A percentile compares a stretch with the other conserved stretches of the same genome.
These are phyloP conservation scores for Colletotrichum camelliae DNA, from an alignment of 2,329 filamentous ascomycete genomes.

Conservation along the genomic window DNA sequence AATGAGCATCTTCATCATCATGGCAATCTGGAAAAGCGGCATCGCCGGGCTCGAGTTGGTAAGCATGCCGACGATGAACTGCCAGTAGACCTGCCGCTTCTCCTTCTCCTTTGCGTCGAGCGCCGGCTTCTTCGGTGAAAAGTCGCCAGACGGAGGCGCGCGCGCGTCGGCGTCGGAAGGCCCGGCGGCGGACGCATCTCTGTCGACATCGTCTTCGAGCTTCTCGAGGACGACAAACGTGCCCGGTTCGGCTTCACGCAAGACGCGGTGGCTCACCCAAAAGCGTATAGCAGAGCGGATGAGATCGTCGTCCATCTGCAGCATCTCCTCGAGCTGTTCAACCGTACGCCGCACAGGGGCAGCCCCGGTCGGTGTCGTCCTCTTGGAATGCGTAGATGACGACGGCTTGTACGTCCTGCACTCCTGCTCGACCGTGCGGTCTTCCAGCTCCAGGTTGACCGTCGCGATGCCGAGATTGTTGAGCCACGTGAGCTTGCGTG, in stretches of 20 bases:
- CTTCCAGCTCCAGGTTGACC: slow-evolving; percentile 82
- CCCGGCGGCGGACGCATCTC: slow-evolving; percentile 36
- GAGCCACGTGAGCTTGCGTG: slow-evolving; percentile 88
- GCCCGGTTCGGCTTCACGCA: slow-evolving; percentile 60
- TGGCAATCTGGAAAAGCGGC: slow-evolving; percentile 80
- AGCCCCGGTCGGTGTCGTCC: slow-evolving; percentile 39
- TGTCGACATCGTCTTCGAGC: slow-evolving; percentile 45
- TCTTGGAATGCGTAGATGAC: slow-evolving; percentile 84
- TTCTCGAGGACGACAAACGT: slow-evolving; percentile 74
- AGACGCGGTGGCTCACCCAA: slow-evolving; percentile 73
- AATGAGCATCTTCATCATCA: slow-evolving; percentile 95
- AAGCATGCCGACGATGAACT: slow-evolving; percentile 94
- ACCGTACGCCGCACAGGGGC: slow-evolving; percentile 47
- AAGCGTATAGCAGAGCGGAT: slow-evolving; percentile 71
- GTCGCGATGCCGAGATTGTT: slow-evolving; percentile 80
- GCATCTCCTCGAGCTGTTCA: slow-evolving; percentile 58
- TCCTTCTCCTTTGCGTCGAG: slow-evolving; percentile 70
- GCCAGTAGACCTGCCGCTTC: slow-evolving; percentile 75
- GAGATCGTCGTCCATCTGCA: slow-evolving; percentile 78
- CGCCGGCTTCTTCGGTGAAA: slow-evolving; percentile 55
- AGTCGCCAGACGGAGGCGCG: slow-evolving; percentile 30
- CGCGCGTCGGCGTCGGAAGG: slow-evolving; percentile 20
- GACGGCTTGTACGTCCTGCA: slow-evolving; percentile 83
- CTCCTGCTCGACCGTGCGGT: slow-evolving; percentile 75
- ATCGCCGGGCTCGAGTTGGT: slow-evolving; percentile 86